Base-by-base conservation (phyloP, 2,329 filamentous ascomycete species). In the Colletotrichum sp. region DNA sequence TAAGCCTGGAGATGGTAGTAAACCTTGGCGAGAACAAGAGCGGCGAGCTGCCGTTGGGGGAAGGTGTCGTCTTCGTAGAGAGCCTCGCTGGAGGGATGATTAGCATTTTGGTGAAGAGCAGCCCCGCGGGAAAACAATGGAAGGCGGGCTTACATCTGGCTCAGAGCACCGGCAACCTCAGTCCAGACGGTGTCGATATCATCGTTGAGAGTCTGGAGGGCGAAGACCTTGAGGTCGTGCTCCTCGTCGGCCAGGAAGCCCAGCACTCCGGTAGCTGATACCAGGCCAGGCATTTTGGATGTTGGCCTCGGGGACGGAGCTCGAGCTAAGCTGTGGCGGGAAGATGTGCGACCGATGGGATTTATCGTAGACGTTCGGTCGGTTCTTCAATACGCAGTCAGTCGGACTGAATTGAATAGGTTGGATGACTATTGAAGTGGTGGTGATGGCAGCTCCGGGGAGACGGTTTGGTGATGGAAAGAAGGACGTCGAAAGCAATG, bases 1-100 rank as follows among this genome's bases (percentile, higher is more conserved):
- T 99, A 99, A 85, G 97, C 97, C 87, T 98, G 96, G 69, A 99
- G 93, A 84, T 99, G 97, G 84, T 99, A 99, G 88, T 99, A 99
- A 80, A 99, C 96, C 90, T 99, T 99, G 80, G 97, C 94, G 59
- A 98, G 94, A 71, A 99, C 96, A 66, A 99, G 91, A 70, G 97
- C 97, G 71, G 97, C 97, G 72, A 99, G 93, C 84, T 97, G 95
- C 82, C 96, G 95, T 85, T 99, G 94, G 65, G 96, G 94, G 82
- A 99, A 99, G 76, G 92, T 91, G 82, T 98, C 95, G 87, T 99
- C 96, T 90, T 99, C 97, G 86, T 98, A 99, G 67, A 99, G 92
- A 71, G 95, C 95, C 91, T 99, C 97, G 87, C 96, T 99, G 83
- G 77, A 75, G 48, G 10, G 32, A 60, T 48, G 21, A 28, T 57